Conservation (phyloP, 768 basidiomycete genomes). For the Coprinopsis cinerea region DNA sequence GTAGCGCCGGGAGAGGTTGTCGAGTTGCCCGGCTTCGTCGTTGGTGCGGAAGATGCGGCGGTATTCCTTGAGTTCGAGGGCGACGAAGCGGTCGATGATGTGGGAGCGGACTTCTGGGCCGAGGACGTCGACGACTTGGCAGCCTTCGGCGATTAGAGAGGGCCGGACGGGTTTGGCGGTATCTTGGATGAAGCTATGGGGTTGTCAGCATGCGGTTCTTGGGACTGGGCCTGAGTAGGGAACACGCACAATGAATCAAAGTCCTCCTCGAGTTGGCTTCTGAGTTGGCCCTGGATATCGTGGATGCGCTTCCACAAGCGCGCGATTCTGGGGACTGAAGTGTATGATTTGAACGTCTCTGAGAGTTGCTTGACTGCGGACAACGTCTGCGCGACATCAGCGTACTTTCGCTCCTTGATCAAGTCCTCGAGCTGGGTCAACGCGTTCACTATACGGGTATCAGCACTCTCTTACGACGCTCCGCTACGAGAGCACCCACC, state of each 20-base stretch:
- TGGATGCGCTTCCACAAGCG: conserved; percentile 76
- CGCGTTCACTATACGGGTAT: conserved; percentile 57
- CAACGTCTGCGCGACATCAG: conserved; percentile 78
- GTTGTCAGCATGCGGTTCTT: too few species aligned
- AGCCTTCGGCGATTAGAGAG: conserved; percentile 70
- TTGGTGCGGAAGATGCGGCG: conserved; percentile 89
- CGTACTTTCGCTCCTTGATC: conserved; percentile 72
- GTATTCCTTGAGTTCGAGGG: conserved; percentile 91
- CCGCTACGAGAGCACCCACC: conserved; percentile 46
- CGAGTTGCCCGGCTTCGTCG: conserved; percentile 94
- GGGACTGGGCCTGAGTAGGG: too few species aligned
- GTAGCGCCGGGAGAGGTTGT: conserved; percentile 88
- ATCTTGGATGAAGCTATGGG: conserved; percentile 72
- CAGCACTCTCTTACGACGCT: background rate
- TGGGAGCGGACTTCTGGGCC: conserved; percentile 78
- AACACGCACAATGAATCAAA: conserved; percentile 82
- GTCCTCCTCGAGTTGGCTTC: conserved; percentile 77
- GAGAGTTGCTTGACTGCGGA: conserved; percentile 85
- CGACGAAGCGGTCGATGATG: conserved; percentile 83
- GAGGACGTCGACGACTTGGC: conserved; percentile 83
- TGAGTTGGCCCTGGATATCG: conserved; percentile 77
- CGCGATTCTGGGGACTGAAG: conserved; percentile 67
- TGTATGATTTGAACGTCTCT: conserved; percentile 72
- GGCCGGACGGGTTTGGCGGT: conserved; percentile 60
- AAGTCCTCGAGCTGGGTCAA: conserved; percentile 76